phyloP scores from a whole-genome alignment of 345 rosid genomes.

The Camelina sativa region DNA sequence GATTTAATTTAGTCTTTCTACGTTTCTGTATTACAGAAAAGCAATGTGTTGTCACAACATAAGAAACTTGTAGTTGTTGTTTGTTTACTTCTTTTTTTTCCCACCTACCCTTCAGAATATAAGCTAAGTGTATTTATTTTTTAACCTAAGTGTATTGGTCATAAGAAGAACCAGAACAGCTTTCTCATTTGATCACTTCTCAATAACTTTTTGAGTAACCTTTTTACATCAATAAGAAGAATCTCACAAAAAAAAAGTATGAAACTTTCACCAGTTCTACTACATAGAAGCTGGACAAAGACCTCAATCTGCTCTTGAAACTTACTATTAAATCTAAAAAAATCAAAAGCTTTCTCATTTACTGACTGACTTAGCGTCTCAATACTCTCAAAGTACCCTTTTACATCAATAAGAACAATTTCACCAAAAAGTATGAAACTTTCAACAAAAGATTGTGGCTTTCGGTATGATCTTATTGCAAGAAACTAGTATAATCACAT shows the following conservation, averaged over 20 bases:
- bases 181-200: too few relatives aligned
- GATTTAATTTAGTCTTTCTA: not conserved
- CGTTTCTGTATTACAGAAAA: not conserved
- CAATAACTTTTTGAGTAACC: too few relatives aligned
- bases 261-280: constrained; percentile 35
- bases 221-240: too few relatives aligned
- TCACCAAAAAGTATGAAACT: not conserved
- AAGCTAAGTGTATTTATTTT: not conserved
- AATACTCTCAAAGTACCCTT: too few relatives aligned
- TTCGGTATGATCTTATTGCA: not conserved
- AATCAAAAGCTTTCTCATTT: too few relatives aligned
- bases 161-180: constrained; percentile 10
- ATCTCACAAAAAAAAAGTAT: too few relatives aligned
- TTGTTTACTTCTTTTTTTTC: not conserved
- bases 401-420: too few relatives aligned
- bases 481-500: not conserved
- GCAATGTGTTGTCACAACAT: not conserved
- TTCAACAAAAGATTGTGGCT: not conserved
- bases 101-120: not conserved
- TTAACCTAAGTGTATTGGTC: not conserved
- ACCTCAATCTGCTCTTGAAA: constrained; percentile 46
- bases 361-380: too few relatives aligned
- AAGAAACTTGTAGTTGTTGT: not conserved
- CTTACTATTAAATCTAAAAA: constrained; percentile 50
- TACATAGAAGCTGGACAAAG: constrained; percentile 55